Base-by-base conservation (phyloP, 805 yeast genomes). In the Saturnispora zaruensis region DNA sequence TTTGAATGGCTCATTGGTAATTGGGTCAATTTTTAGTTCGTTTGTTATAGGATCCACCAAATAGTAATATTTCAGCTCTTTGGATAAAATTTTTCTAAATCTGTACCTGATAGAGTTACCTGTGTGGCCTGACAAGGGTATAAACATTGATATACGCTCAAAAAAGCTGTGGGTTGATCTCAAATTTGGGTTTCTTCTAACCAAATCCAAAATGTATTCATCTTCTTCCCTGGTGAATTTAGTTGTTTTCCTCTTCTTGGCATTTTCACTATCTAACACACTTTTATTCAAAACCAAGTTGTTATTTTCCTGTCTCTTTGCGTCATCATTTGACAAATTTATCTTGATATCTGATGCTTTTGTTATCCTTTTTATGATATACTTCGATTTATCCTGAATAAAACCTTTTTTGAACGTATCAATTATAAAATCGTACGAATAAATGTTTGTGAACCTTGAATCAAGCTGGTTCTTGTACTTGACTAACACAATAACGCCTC, bases 81-180 rank as follows among this genome's bases (percentile, higher is more conserved):
- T 63, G 2, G 71, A 59, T 14, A 79, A 59, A 25, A 72, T 69
- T 23, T 70, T 74, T 55, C 82, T 70, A 58, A 65, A 79, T 59
- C 84, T 72, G 55, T 76, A 84, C 55, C 95, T 73, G 44, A 85
- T 79, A 1, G 90, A 83, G 55, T 85, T 82, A 11, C 89, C 87
- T 0, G 91, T 82, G 66, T 85, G 93, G 46, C 77, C 78, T 20
- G 75, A 73, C 49, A 85, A 69, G 24, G 57, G 44, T 1, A 63
- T 61, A 45, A 75, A 66, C 26, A 72, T 67, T 0, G 88, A 80
- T 57, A 86, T 77, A 52, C 75, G 79, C 41, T 78, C 78, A 58
- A 74, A 85, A 46, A 85, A 75, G 46, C 76, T 75, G 60, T 84
- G 90, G 14, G 87, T 79, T 9, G 85, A 81, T 57, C 90, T 72